These are phyloP conservation scores for Fraxinus pennsylvanica DNA, from an alignment of 257 asterid species.

Conservation along the genomic window DNA sequence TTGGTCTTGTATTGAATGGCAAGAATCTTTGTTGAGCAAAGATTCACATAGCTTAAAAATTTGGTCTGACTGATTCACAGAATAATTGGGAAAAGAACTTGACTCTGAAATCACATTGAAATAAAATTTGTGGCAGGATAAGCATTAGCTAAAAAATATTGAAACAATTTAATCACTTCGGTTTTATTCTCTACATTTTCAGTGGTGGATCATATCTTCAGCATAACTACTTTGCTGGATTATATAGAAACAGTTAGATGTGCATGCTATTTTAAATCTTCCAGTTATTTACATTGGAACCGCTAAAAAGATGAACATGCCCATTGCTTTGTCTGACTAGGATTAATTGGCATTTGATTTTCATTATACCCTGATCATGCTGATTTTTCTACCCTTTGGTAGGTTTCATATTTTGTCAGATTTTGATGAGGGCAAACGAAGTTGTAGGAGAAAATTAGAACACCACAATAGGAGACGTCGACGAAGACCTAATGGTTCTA, in stretches of 20 bases:
- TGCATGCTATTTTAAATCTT: neutral
- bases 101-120: neutral
- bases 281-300: neutral
- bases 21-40: neutral
- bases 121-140: neutral
- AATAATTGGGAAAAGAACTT: neutral
- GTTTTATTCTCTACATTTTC: neutral
- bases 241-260: neutral
- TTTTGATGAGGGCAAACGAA: constrained; percentile 89
- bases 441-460: constrained; percentile 90
- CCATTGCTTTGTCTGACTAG: neutral
- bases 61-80: neutral
- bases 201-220: too few relatives aligned
- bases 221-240: neutral
- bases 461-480: constrained; percentile 86
- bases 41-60: neutral
- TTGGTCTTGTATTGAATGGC: neutral
- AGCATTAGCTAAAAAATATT: neutral
- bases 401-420: constrained; percentile 82
- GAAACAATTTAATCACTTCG: neutral
- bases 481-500: constrained; percentile 64
- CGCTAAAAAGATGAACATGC: neutral
- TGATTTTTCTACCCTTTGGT: constrained; percentile 27
- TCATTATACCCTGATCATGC: neutral
- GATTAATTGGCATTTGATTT: neutral